Evolutionary conservation across 2,329 filamentous ascomycete genomes (phyloP).

Genomic region (Phialophora expanda): DNA sequence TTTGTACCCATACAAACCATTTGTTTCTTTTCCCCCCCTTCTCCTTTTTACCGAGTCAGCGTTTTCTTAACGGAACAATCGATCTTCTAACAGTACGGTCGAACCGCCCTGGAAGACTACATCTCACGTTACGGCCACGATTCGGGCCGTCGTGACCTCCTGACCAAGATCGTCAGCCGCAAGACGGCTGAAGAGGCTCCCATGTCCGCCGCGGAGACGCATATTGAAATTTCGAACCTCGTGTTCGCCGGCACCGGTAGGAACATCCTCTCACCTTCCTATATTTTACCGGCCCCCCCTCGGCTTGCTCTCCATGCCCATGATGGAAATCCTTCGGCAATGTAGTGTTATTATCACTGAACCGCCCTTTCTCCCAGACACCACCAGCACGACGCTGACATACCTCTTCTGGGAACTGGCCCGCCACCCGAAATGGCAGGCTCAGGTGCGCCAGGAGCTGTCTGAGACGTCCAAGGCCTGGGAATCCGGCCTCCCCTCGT

Average conservation of each 20-base stretch:
- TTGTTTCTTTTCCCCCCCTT: too few relatives aligned
- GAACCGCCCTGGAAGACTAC: constrained; percentile 18
- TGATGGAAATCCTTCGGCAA: background rate
- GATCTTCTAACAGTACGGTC: constrained; percentile 24
- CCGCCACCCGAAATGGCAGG: constrained; percentile 37
- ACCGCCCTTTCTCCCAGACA: constrained; percentile 41
- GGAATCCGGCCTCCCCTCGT: constrained; percentile 2
- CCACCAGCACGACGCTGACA: constrained; percentile 46
- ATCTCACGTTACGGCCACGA: constrained; percentile 19
- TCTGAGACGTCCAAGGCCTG: constrained; percentile 41
- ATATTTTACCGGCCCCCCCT: too few relatives aligned
- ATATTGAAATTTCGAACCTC: constrained; percentile 23
- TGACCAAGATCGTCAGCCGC: constrained; percentile 24
- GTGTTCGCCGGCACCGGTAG: constrained; percentile 30
- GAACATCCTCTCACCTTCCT: too few relatives aligned
- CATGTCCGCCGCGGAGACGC: constrained; percentile 20
- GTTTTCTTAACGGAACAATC: background rate
- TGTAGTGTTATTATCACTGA: too few relatives aligned
- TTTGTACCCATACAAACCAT: too few relatives aligned
- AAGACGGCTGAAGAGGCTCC: constrained; percentile 9
- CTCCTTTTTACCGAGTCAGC: background rate
- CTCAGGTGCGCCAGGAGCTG: constrained; percentile 36
- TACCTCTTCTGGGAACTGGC: constrained; percentile 40
- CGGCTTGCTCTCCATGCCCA: too few relatives aligned
- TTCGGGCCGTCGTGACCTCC: constrained; percentile 26